phyloP scores from a whole-genome alignment of 768 basidiomycete genomes.

The Panellus pusillus region DNA sequence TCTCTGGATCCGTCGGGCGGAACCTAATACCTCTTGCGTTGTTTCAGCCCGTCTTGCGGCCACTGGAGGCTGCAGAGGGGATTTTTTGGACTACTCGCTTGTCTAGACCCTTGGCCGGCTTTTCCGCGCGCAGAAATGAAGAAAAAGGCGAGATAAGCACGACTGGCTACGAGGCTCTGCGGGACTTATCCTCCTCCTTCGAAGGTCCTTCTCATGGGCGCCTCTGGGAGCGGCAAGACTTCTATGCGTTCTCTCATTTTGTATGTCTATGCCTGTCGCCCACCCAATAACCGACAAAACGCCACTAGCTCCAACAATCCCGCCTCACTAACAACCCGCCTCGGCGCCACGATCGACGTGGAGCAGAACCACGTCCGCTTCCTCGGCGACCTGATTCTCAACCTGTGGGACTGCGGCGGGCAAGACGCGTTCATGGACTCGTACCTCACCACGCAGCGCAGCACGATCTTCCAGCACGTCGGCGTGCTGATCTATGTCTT shows the following conservation, averaged over 20 bases:
- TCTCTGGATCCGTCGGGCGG: too few relatives aligned
- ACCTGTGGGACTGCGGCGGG: conserved; percentile 98
- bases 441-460: conserved; percentile 87
- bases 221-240: conserved; percentile 91
- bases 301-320: conserved; percentile 85
- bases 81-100: too few relatives aligned
- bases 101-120: too few relatives aligned
- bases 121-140: conserved; percentile 42
- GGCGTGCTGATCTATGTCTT: conserved; percentile 99
- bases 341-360: conserved; percentile 97
- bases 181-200: conserved; percentile 8
- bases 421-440: conserved; percentile 98
- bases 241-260: conserved; percentile 99
- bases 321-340: conserved; percentile 84
- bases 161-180: conserved; percentile 10
- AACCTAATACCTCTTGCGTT: too few relatives aligned
- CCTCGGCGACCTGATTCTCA: conserved; percentile 92
- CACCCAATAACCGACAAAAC: conserved; percentile 14
- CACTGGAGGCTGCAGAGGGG: too few relatives aligned
- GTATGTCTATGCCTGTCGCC: conserved; percentile 48
- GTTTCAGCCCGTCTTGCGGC: too few relatives aligned
- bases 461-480: conserved; percentile 96
- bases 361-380: conserved; percentile 98
- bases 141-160: conserved; percentile 49
- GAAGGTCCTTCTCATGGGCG: conserved; percentile 97